A percentile compares a stretch with the other conserved stretches of the same genome.
Evolutionary conservation across 371 early-diverging fungal species (phyloP).

Genomic region (Amoeboaphelidium occidentale): DNA sequence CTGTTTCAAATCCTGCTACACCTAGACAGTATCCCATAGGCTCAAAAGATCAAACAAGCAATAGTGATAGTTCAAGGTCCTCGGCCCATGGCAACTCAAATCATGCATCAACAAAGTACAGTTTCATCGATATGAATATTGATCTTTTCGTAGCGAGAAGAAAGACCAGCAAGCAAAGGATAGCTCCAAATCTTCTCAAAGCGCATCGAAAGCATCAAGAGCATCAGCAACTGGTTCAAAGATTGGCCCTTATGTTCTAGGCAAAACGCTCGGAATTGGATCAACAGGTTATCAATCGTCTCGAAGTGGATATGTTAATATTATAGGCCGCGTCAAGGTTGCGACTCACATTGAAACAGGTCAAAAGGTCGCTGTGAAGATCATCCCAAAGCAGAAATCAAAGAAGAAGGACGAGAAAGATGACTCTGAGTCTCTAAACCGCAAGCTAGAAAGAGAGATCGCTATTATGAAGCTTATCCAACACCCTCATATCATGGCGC

Average conservation of each 20-base stretch:
- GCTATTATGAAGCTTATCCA: conserved; percentile 75
- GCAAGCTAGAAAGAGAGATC: conserved; percentile 73
- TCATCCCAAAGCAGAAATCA: conserved; percentile 1
- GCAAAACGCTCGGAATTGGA: conserved; percentile 54
- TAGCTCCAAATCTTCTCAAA: too few species aligned
- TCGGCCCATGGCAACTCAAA: too few species aligned
- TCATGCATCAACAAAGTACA: too few species aligned
- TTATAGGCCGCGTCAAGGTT: conserved; percentile 43
- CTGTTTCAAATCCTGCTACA: too few species aligned
- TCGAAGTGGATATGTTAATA: neutral
- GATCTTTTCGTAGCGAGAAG: too few species aligned
- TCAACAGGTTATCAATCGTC: conserved; percentile 31
- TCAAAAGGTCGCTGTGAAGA: conserved; percentile 38
- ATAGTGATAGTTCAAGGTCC: too few species aligned
- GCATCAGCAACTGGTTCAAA: too few species aligned
- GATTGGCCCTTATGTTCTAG: conserved; percentile 48
- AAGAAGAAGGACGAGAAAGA: conserved; percentile 1
- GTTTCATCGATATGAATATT: too few species aligned
- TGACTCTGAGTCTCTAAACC: conserved; percentile 17
- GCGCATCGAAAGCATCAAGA: too few species aligned
- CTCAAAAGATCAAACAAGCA: too few species aligned
- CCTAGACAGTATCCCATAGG: too few species aligned
- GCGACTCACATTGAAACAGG: conserved; percentile 43
- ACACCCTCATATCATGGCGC: conserved; percentile 65
- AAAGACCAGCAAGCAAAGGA: too few species aligned